A percentile compares a stretch with the other conserved stretches of the same genome.
phyloP scores from a whole-genome alignment of 2,329 filamentous ascomycete genomes.

The Gremmenia infestans region DNA sequence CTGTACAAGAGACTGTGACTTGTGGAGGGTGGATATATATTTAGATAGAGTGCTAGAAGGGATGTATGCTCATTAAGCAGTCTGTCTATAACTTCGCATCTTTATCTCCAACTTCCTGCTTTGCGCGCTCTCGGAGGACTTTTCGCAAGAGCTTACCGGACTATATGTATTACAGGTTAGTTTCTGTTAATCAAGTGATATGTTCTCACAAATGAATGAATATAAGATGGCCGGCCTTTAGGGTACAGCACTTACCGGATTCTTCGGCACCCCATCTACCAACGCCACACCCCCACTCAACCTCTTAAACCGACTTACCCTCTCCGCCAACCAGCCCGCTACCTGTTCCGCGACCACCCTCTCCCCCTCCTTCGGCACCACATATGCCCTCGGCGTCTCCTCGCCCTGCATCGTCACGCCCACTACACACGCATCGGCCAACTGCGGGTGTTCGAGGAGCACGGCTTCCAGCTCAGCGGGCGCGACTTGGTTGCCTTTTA shows the following conservation, averaged over 20 bases:
- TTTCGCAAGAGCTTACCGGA: conserved; percentile 47
- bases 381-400: conserved; percentile 56
- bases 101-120: conserved; percentile 19
- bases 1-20: no score
- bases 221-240: background rate
- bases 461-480: conserved; percentile 44
- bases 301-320: conserved; percentile 60
- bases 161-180: conserved; percentile 7
- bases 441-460: conserved; percentile 36
- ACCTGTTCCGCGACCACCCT: conserved; percentile 41
- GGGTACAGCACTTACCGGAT: conserved; percentile 37
- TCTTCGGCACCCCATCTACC: conserved; percentile 64
- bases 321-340: conserved; percentile 50
- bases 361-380: conserved; percentile 38
- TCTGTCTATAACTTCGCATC: conserved; percentile 15
- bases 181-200: background rate
- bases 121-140: conserved; percentile 39
- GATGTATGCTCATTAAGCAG: no score
- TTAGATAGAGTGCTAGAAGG: no score
- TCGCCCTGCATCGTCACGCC: conserved; percentile 40
- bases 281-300: conserved; percentile 65
- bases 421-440: conserved; percentile 43
- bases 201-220: background rate
- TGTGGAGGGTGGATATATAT: no score
- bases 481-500: conserved; percentile 45